phyloP scores from a whole-genome alignment of 139 green algal species.

The Chlamydomonas urium region DNA sequence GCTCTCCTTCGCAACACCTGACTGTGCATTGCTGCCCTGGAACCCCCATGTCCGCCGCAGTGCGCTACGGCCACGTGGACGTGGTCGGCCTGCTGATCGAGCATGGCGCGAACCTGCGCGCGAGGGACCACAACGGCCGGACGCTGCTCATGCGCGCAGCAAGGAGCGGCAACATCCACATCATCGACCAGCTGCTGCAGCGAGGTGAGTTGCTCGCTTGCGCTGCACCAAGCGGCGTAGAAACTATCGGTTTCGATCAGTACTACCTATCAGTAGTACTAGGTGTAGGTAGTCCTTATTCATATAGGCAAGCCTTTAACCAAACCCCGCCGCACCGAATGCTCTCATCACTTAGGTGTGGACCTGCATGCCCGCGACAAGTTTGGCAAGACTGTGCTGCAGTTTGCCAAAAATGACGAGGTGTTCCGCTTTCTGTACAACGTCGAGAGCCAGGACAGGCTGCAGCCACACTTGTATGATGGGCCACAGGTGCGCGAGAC shows the following conservation, averaged over 20 bases:
- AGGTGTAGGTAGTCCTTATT: too few species aligned
- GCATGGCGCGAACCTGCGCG: background rate
- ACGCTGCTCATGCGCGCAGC: conserved; percentile 12
- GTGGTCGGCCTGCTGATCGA: conserved; percentile 2
- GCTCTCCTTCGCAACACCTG: too few species aligned
- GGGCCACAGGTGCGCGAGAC: background rate
- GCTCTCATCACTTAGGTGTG: too few species aligned
- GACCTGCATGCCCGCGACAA: too few species aligned
- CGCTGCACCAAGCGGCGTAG: too few species aligned
- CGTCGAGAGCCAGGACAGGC: background rate
- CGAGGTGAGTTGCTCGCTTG: too few species aligned
- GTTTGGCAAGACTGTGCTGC: background rate
- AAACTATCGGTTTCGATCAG: too few species aligned
- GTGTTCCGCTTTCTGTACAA: background rate
- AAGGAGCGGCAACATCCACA: background rate
- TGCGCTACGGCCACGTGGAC: conserved; percentile 5
- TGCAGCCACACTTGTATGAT: background rate
- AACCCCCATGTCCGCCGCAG: too few species aligned
- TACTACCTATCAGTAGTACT: too few species aligned
- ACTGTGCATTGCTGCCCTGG: too few species aligned
- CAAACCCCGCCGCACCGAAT: too few species aligned
- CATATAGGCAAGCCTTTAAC: too few species aligned
- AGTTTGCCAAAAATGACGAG: background rate
- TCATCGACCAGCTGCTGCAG: conserved; percentile 4
- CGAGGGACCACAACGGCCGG: conserved; percentile 6